Percentiles rank a stretch among this genome's conserved stretches.
Conservation (phyloP, 2,329 filamentous ascomycete species). For the Alternaria gaisen region DNA sequence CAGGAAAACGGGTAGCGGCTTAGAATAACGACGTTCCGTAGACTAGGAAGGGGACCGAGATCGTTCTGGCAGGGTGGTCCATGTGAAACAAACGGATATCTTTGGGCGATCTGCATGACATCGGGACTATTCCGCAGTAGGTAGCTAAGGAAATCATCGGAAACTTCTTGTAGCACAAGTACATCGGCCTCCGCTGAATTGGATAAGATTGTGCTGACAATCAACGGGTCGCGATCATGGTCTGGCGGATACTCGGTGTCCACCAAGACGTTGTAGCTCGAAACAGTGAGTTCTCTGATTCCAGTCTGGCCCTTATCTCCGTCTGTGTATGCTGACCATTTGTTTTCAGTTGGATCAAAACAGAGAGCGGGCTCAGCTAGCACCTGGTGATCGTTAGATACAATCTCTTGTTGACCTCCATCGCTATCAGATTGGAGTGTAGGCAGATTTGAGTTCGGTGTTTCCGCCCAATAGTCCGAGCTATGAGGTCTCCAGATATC, state of each 20-base stretch:
- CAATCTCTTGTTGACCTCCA: conserved; percentile 1
- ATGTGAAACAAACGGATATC: conserved; percentile 67
- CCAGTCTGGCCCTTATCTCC: background rate
- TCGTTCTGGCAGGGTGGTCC: conserved; percentile 63
- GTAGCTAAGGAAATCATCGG: conserved; percentile 68
- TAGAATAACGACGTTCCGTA: conserved; percentile 69
- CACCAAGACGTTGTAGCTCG: conserved; percentile 57
- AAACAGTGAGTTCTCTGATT: conserved; percentile 39
- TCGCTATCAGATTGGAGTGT: background rate
- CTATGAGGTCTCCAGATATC: conserved; percentile 2
- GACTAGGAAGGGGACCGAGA: conserved; percentile 65
- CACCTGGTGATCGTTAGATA: conserved; percentile 20
- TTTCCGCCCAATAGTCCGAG: conserved; percentile 27
- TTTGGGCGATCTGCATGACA: conserved; percentile 58
- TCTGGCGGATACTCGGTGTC: conserved; percentile 51
- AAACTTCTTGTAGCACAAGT: conserved; percentile 68
- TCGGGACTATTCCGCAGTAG: conserved; percentile 58
- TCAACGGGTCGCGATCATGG: conserved; percentile 48
- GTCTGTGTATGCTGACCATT: conserved; percentile 32
- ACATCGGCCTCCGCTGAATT: conserved; percentile 49
- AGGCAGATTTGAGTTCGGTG: background rate
- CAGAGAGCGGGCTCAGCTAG: conserved; percentile 43
- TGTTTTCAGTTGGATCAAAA: conserved; percentile 32
- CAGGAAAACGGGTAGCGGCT: conserved; percentile 66
- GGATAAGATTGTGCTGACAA: conserved; percentile 48